Evolutionary conservation across 106 monocot genomes (phyloP), one percentile per base, ranked within the genome.

Genomic region (Platanthera guangdongensis): DNA sequence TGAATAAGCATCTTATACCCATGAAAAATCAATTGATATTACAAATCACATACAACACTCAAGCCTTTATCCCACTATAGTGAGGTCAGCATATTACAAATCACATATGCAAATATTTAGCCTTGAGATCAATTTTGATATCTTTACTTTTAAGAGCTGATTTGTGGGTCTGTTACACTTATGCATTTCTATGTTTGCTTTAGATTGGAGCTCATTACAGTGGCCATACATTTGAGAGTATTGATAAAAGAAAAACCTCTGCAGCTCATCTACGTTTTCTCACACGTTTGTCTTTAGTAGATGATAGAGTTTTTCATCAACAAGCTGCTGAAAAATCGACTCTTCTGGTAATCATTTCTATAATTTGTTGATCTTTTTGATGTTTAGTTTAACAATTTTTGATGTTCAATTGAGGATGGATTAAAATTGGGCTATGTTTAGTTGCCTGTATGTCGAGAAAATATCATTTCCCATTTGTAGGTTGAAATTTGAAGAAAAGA

Each of bases 211-310:
- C 16, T 70, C 70, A 39, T 46, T 47, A 16, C 7, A 15, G 13
- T 48, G 70, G 70, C 70, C 45, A 48, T 47, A 47, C 47, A 70
- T 48, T 70, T 70, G 45, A 7, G n/a, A 48, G 16, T 18, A 15
- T 18, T 25, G 10, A 45, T n/a, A 46, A 70, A 47, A 48, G 70
- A 70, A 70, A 48, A 47, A 16, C 39, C 6, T 70, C 70, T 48
- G 47, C 45, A 47, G 70, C 16, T 47, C n/a, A 47, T 70, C 70
- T 16, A 48, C 15, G 70, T 47, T 70, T 70, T 70, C 10, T 13
- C n/a, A 70, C 32, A 47, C 70, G 25, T 47, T 47, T 70, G 70
- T 46, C 70, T 18, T 70, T 70, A 48, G 70, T 70, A 47, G 70
- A 70, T 48, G 47, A 70, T 9, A 70, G 15, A 70, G 47, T 48